A percentile compares a stretch with the other conserved stretches of the same genome.
Evolutionary conservation across 2,329 filamentous ascomycete species (phyloP).

Genomic region (Hymenoscyphus scutula): DNA sequence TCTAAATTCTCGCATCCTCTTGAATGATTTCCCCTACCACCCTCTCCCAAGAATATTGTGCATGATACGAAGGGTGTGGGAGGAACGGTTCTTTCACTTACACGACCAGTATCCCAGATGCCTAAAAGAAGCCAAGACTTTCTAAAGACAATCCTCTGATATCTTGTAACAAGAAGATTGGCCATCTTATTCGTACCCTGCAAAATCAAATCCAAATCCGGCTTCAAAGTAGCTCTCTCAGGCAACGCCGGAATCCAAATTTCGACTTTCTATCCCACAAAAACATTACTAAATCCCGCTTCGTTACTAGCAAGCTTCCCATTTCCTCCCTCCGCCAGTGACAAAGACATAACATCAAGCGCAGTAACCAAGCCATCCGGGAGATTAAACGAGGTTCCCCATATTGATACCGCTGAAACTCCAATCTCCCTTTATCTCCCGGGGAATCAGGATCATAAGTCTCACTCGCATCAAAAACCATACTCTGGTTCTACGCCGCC

Average conservation of each 20-base stretch:
- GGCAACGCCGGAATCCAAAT: background rate
- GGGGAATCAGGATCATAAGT: slow-evolving; percentile 11
- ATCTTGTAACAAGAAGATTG: background rate
- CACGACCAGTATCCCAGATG: too few relatives aligned
- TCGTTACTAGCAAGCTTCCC: background rate
- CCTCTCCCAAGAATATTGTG: too few relatives aligned
- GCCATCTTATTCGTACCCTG: slow-evolving; percentile 5
- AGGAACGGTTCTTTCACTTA: too few relatives aligned
- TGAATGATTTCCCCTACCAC: too few relatives aligned
- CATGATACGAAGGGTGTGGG: too few relatives aligned
- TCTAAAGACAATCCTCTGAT: slow-evolving; percentile 8
- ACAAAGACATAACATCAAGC: background rate
- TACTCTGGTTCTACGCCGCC: background rate
- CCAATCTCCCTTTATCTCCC: background rate
- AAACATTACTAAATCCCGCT: background rate
- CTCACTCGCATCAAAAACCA: slow-evolving; percentile 4
- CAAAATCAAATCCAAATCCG: slow-evolving; percentile 6
- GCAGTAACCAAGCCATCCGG: background rate
- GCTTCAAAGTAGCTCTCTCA: background rate
- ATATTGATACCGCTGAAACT: slow-evolving; percentile 10
- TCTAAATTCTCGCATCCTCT: too few relatives aligned
- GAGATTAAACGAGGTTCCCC: slow-evolving; percentile 1
- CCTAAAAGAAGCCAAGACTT: background rate
- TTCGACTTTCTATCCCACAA: background rate
- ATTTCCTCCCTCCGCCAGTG: background rate